Base-by-base conservation (phyloP, 2,329 filamentous ascomycete genomes). In the Calonectria crousiana region DNA sequence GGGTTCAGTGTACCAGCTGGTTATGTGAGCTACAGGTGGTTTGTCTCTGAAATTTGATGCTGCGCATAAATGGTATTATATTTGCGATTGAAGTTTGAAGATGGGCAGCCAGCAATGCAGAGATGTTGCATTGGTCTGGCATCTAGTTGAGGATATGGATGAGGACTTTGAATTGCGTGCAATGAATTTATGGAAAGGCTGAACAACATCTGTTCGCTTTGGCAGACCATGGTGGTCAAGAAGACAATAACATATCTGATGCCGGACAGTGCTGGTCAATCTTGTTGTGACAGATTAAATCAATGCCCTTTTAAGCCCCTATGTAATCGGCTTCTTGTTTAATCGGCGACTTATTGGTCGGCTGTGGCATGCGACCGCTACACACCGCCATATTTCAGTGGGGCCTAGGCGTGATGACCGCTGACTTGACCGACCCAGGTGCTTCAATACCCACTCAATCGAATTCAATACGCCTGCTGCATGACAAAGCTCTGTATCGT, bases 1-100 rank as follows among this genome's bases (percentile, higher is more conserved):
- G 58, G 82, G 82, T 2, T 76, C 77, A 2, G 77, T 82, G n/a
- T 83, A 84, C 47, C 79, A 82, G 68, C 76, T 82, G 71, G 79
- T 74, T 52, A 74, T 68, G 69, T 34, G 1, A 34, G 16, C 18
- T 28, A 56, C 10, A 26, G 4, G 2, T 5, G 44, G 6, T 23
- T 49, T 32, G 16, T 14, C 5, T 23, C 10, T 23, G 28, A 11
- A 34, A 64, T 44, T 47, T 49, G 3, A 6, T 0, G 10, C 26
- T 62, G 36, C 38, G 11, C 28, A 28, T 62, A 26, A 13, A 30
- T 11, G 14, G 13, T 18, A 13, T 65, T 23, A 23, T 65, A 49
- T 10, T 47, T 2, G 38, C 23, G 30, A 16, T 26, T 28, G 56
- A 28, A 14, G 10, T 20, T 18, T 41, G 56, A 26, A 30, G 10